A percentile compares a stretch with the other conserved stretches of the same genome.
Evolutionary conservation across 1,284 basidiomycete genomes (phyloP).

Genomic region (Naganishia cerealis): DNA sequence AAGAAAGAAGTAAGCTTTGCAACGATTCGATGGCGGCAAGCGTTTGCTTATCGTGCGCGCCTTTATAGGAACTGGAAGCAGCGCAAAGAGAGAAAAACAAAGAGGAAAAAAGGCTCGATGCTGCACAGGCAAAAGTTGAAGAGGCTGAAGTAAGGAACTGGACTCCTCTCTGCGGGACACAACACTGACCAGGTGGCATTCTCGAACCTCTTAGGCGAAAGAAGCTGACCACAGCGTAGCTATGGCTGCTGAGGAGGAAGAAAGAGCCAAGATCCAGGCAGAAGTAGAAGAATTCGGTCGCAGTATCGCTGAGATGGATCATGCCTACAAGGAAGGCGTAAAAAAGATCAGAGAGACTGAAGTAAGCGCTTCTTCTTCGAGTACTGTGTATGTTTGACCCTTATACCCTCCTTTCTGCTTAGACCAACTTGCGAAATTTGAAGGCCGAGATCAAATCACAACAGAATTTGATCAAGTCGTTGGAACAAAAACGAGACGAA

Average conservation of each 20-base stretch:
- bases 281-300: slow-evolving; percentile 23
- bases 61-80: slow-evolving; percentile 24
- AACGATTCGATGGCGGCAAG: too few species aligned
- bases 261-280: slow-evolving; percentile 10
- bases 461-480: slow-evolving; percentile 53
- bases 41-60: neutral
- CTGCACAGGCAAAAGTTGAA: slow-evolving; percentile 17
- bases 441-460: slow-evolving; percentile 47
- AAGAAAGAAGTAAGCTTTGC: slow-evolving; percentile 63
- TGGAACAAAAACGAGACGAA: slow-evolving; percentile 30
- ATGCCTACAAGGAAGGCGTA: slow-evolving; percentile 8
- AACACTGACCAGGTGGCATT: neutral
- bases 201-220: neutral
- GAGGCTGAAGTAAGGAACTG: slow-evolving; percentile 5
- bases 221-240: neutral
- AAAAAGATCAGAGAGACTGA: slow-evolving; percentile 22
- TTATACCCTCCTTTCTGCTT: neutral
- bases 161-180: too few species aligned
- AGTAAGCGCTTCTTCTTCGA: neutral
- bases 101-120: slow-evolving; percentile 10
- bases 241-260: slow-evolving; percentile 11
- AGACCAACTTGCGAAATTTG: slow-evolving; percentile 13
- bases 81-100: slow-evolving; percentile 25
- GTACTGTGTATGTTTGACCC: neutral
- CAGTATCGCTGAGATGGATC: slow-evolving; percentile 23